Evolutionary conservation across 2,329 filamentous ascomycete genomes (phyloP), one percentile per base, ranked within the genome.

Genomic region (Colletotrichum musicola): DNA sequence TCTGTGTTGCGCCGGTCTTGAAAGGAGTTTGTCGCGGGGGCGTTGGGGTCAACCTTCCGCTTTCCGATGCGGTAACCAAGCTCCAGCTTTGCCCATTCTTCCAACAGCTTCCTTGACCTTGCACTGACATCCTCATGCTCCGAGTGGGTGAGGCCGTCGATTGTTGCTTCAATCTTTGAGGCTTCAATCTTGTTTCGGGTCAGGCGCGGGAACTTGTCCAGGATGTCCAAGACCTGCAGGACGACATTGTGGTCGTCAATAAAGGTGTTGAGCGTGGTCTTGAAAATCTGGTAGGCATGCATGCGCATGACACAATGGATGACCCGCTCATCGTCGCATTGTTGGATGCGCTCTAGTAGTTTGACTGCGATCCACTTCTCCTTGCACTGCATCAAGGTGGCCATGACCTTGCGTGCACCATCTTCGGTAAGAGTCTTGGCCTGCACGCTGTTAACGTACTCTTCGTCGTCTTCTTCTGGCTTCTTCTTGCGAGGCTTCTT

Each of bases 361-460:
- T 98, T 98, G 81, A 98, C 94, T 3, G 93, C 94, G 79, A 99
- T 98, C 96, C 96, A 99, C 81, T 98, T 98, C 85, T 99, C 96
- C 81, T 97, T 97, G 86, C 94, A 97, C 79, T 98, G 95, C 90
- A 97, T 95, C 68, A 99, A 89, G 61, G 94, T 92, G 25, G 95
- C 95, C 94, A 98, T 97, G 79, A 98, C 94, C 81, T 97, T 97
- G 75, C 92, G 93, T 70, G 97, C 94, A 71, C 92, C 93, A 68
- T 92, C 89, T 75, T 96, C 93, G 72, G 94, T 90, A 68, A 98
- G 87, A 55, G 88, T 90, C 75, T 90, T 93, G 59, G 93, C 90
- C 78, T 95, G 89, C 69, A 97, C 87, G 78, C 93, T 95, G 80
- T 94, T 96, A 79, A 98, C 92, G 77, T 98, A 98, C 76, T 98